phyloP scores from a whole-genome alignment of 1,139 yeast genomes.

The Lodderomyces pseudojiufengensis region DNA sequence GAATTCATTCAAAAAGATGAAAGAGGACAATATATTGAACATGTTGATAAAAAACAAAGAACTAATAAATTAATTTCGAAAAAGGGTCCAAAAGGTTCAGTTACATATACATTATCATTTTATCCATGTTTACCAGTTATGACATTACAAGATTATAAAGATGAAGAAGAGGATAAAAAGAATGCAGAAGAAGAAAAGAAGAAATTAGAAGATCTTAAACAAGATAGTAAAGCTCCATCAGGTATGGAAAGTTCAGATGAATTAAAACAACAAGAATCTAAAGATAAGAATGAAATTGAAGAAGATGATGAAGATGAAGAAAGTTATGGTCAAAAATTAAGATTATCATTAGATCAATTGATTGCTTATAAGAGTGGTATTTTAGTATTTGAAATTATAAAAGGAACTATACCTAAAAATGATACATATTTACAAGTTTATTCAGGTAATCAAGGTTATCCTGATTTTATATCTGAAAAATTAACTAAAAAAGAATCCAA shows the following conservation, averaged over 20 bases:
- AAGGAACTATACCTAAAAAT: slow-evolving; percentile 51
- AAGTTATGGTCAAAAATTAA: slow-evolving; percentile 43
- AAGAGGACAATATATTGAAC: slow-evolving; percentile 61
- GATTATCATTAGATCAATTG: slow-evolving; percentile 61
- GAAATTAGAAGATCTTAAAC: slow-evolving; percentile 25
- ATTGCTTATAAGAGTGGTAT: slow-evolving; percentile 70
- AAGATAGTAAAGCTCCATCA: slow-evolving; percentile 10
- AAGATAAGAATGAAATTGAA: slow-evolving; percentile 27
- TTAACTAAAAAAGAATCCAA: slow-evolving; percentile 35
- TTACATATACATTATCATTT: slow-evolving; percentile 72
- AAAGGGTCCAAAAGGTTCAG: slow-evolving; percentile 77
- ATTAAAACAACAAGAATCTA: slow-evolving; percentile 18
- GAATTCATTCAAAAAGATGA: slow-evolving; percentile 69
- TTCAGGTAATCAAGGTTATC: slow-evolving; percentile 69
- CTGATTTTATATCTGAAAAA: slow-evolving; percentile 54
- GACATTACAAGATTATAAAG: slow-evolving; percentile 68
- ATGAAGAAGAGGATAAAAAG: slow-evolving; percentile 41
- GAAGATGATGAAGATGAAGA: slow-evolving; percentile 36
- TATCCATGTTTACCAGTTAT: slow-evolving; percentile 77
- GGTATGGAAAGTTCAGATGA: slow-evolving; percentile 17
- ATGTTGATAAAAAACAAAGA: slow-evolving; percentile 53
- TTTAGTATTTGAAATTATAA: slow-evolving; percentile 60
- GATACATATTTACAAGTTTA: slow-evolving; percentile 66
- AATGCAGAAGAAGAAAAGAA: slow-evolving; percentile 28
- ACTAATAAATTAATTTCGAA: slow-evolving; percentile 61